Evolutionary conservation across 306 rosid species (phyloP).

Genomic region (barrel medic (Medicago truncatula)): MtrunA17r5.0-ANR NC_053049.1:40086001-40086500

Average conservation of each 20-base stretch:
- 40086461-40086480: slow-evolving; percentile 31
- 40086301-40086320: neutral
- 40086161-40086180: too few relatives aligned
- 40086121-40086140: too few relatives aligned
- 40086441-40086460: neutral
- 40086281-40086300: neutral
- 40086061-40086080: too few relatives aligned
- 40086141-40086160: too few relatives aligned
- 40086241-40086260: neutral
- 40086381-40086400: neutral
- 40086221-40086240: neutral
- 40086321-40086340: neutral
- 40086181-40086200: too few relatives aligned
- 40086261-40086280: too few relatives aligned
- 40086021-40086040: too few relatives aligned
- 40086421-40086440: neutral
- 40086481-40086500: slow-evolving; percentile 29
- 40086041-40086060: too few relatives aligned
- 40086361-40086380: neutral
- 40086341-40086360: neutral
- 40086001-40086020: too few relatives aligned
- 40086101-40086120: too few relatives aligned
- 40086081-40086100: too few relatives aligned
- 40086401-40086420: neutral
- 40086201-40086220: too few relatives aligned